A percentile compares a stretch with the other conserved stretches of the same genome.
phyloP scores from a whole-genome alignment of 768 basidiomycete species.

The Lepiota venenata region DNA sequence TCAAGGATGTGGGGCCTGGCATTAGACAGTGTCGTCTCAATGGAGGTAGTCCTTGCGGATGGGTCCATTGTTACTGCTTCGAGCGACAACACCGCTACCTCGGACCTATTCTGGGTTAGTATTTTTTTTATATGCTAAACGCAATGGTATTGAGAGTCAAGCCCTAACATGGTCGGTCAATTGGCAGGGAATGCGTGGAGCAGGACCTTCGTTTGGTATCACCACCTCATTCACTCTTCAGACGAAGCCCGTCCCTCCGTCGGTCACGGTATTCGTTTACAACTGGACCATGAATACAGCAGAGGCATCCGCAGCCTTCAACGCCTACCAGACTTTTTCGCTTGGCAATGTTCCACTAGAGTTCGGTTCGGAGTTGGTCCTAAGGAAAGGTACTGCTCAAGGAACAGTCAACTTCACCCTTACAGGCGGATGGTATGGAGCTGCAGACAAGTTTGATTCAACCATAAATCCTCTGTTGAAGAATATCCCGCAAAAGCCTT shows the following conservation, averaged over 20 bases:
- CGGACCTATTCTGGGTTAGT: conserved; percentile 52
- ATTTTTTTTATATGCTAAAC: background rate
- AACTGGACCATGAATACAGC: conserved; percentile 31
- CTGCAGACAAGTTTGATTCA: conserved; percentile 21
- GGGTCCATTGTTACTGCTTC: conserved; percentile 39
- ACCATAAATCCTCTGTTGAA: conserved; percentile 31
- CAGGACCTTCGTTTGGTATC: conserved; percentile 38
- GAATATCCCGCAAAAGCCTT: conserved; percentile 14
- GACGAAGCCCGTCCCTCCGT: conserved; percentile 36
- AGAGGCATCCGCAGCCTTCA: conserved; percentile 28
- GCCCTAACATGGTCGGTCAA: too few relatives aligned
- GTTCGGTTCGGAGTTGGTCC: conserved; percentile 32
- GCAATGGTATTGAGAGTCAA: background rate
- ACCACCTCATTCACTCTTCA: conserved; percentile 34
- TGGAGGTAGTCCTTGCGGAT: conserved; percentile 26
- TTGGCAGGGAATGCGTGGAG: conserved; percentile 36
- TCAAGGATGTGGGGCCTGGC: conserved; percentile 35
- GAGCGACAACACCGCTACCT: conserved; percentile 20
- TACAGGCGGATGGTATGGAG: conserved; percentile 35
- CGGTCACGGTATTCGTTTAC: conserved; percentile 35
- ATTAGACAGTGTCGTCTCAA: conserved; percentile 29
- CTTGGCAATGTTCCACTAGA: conserved; percentile 28
- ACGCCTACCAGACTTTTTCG: conserved; percentile 32
- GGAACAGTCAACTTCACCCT: conserved; percentile 29
- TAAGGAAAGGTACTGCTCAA: conserved; percentile 24